Percentiles rank a stretch among this genome's conserved stretches.
Evolutionary conservation across 164 flowering plant genomes (phyloP).

Genomic region (Malania oleifera): DNA sequence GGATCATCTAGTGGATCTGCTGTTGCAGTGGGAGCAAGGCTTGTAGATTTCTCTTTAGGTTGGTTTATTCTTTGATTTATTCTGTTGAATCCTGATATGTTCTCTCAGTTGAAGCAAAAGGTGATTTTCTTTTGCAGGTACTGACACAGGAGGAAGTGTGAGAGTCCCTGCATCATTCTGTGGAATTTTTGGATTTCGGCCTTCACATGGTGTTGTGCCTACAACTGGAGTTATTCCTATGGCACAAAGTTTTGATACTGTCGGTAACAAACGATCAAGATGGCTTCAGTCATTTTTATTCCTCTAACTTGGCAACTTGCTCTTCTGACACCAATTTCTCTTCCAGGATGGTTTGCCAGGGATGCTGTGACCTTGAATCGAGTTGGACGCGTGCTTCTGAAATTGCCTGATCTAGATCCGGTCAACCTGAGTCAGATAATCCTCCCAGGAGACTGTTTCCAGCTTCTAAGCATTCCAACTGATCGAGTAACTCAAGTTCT

Average conservation of each 20-base stretch:
- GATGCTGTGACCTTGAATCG: conserved; percentile 56
- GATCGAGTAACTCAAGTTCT: conserved; percentile 41
- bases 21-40: background rate
- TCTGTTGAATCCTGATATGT: background rate
- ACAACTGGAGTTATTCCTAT: background rate
- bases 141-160: conserved; percentile 1
- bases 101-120: background rate
- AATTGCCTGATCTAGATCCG: conserved; percentile 21
- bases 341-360: conserved; percentile 91
- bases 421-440: conserved; percentile 42
- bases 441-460: conserved; percentile 82
- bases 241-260: conserved; percentile 8
- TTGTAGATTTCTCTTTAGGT: conserved; percentile 2
- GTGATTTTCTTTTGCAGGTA: background rate
- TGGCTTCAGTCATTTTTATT: too few relatives aligned
- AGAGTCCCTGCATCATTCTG: conserved; percentile 3
- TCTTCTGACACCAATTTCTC: too few relatives aligned
- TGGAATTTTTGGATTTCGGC: conserved; percentile 3
- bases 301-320: too few relatives aligned
- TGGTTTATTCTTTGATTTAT: background rate
- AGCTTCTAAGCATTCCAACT: conserved; percentile 49
- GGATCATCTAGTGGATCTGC: conserved; percentile 9
- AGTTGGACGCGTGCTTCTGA: conserved; percentile 72
- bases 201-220: too few relatives aligned
- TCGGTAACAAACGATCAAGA: too few relatives aligned